Evolutionary conservation across 805 yeast species (phyloP), one percentile per base, ranked within the genome.

Genomic region (Candida argentea): DNA sequence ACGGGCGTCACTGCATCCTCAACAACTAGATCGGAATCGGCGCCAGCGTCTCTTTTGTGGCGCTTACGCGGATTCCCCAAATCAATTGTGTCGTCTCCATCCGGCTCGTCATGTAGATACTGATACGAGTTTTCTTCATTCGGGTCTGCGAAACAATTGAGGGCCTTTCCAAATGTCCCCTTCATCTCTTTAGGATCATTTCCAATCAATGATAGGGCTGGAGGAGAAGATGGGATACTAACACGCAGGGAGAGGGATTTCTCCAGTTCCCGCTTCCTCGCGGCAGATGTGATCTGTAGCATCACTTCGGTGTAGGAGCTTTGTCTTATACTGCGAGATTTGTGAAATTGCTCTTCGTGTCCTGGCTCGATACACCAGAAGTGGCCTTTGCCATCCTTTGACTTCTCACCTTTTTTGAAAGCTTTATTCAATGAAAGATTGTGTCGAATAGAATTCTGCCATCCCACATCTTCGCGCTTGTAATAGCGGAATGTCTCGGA

Each of bases 381-480:
- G 57, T 87, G 95, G 18, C 91, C 91, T 50, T 82, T 82, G 5
- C 89, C 86, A 56, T 81, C 93, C 40, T 81, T 79, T 8, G 95
- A 87, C 50, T 87, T 80, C 40, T 83, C 94, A 14, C 91, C 78
- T 55, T 89, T 89, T 27, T 80, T 67, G 48, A 89, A 89, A 0
- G 96, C 95, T 48, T 91, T 91, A 55, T 89, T 91, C 42, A 89
- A 66, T 8, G 95, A 85, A 17, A 89, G 61, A 41, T 91, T 89
- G 55, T 89, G 98, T 36, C 98, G 76, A 37, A 89, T 91, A 19
- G 95, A 87, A 56, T 89, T 89, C 55, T 89, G 96, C 98, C 98
- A 89, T 16, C 96, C 95, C 7, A 84, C 80, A 42, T 85, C 94
- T 34, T 82, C 80, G 37, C 72, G 74, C 38, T 76, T 74, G 55